Base-by-base conservation (phyloP, 75 land plant species). In the Gnetum montanum region DNA sequence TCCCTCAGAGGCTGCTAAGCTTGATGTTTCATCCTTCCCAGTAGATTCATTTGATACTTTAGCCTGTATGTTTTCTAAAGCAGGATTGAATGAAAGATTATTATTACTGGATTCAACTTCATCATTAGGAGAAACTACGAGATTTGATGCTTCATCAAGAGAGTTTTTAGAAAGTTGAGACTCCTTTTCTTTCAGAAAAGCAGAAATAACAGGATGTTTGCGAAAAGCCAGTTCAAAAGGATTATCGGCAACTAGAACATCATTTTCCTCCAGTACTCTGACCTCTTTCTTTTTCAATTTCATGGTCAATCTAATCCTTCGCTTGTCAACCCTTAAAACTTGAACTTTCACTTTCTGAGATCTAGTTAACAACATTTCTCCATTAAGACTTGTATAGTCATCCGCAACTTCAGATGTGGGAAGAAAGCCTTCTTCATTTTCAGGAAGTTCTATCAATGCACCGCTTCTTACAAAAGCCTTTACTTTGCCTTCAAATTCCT, bases 371-470 rank as follows among this genome's bases (percentile, higher is more conserved):
- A 68, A 63, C 36, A 78, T 53, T 34, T 48, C 60, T 49, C 91
- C 76, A 70, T 61, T 26, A 57, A 62, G 8, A 51, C 54, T 66
- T 59, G 59, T 60, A 63, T 71, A 43, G 15, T 73, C 72, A 31
- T 56, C 68, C 31, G 70, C 45, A 63, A 73, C 83, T 58, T 83
- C 91, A 29, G 75, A 58, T 31, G 40, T n/a, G 7, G 75, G 93
- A 27, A 88, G 72, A 63, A 85, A 93, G 2, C 89, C 99, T 66
- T 95, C 99, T 41, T 85, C 97, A 28, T 78, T 92, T 19, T 80
- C 88, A 22, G 86, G 86, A 58, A 95, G 79, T 35, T 69, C 52
- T 47, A 95, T 59, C 54, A 83, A 86, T 60, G 84, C 78, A 26
- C 99, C 99, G 36, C 81, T 31, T 49, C 82, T 60, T 3, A 66